These are phyloP conservation scores for Chamaecyparis obtusa DNA, from an alignment of 75 land plant genomes.

Conservation along the genomic window DNA sequence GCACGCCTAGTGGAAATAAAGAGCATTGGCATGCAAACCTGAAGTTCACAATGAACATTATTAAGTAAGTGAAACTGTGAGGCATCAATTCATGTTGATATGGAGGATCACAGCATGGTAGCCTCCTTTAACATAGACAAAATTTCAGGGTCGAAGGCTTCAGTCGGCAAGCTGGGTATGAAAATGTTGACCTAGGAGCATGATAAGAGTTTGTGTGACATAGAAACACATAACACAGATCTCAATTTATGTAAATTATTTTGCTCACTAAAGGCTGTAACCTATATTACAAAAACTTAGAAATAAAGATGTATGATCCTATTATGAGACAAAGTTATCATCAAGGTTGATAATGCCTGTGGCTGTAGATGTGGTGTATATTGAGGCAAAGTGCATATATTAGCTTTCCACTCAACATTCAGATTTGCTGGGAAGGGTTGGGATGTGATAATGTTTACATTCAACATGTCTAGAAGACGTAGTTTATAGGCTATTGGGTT, in stretches of 20 bases:
- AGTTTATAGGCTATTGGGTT: no score
- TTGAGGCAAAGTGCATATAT: background rate
- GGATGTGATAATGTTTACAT: background rate
- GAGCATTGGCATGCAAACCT: background rate
- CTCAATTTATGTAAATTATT: background rate
- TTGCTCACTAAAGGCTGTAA: background rate
- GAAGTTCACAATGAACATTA: background rate
- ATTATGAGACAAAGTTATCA: background rate
- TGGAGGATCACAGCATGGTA: background rate
- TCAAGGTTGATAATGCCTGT: background rate
- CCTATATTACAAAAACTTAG: background rate
- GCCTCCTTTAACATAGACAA: background rate
- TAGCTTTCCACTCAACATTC: background rate
- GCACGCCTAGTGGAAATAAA: background rate
- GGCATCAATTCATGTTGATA: background rate
- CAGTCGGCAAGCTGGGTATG: background rate
- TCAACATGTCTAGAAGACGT: background rate
- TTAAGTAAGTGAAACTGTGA: background rate
- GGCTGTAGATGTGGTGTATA: background rate
- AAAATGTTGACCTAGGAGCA: background rate
- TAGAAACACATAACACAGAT: background rate
- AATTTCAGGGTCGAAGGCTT: background rate
- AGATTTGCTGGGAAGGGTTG: background rate
- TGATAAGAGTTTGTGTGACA: background rate
- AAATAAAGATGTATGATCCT: no score